Percentiles rank a stretch among this genome's conserved stretches.
Conservation (phyloP, 441 rosid genomes). For the Populus hybrid region DNA sequence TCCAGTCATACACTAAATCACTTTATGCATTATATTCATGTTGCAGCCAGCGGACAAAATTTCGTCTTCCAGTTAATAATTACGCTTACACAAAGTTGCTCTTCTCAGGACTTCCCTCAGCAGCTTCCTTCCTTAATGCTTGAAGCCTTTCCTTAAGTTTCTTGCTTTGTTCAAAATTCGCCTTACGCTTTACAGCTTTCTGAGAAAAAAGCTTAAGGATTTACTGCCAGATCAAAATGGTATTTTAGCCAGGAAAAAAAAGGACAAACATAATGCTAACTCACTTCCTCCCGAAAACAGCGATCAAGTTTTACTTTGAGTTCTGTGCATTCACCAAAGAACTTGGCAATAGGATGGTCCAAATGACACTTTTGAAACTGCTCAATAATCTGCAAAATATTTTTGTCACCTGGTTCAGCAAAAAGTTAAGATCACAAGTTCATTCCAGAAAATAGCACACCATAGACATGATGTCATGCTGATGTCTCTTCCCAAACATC, state of each 20-base stretch:
- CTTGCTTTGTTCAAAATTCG: constrained; percentile 80
- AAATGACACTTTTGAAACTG: constrained; percentile 83
- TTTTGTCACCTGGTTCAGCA: background rate
- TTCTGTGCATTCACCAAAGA: constrained; percentile 83
- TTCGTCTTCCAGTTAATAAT: background rate
- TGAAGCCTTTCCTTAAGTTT: constrained; percentile 49
- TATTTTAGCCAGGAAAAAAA: background rate
- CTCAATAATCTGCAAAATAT: constrained; percentile 62
- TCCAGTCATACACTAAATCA: background rate
- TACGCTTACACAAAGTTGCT: constrained; percentile 1
- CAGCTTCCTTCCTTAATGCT: constrained; percentile 40
- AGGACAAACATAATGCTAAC: constrained; percentile 11
- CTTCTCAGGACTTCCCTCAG: constrained; percentile 18
- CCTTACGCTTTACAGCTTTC: constrained; percentile 91
- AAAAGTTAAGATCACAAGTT: background rate
- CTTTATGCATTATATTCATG: background rate
- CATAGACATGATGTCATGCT: background rate
- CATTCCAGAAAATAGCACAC: background rate
- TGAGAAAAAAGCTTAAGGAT: constrained; percentile 22
- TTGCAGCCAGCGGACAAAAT: background rate
- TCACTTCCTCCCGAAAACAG: constrained; percentile 81
- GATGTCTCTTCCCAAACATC: background rate
- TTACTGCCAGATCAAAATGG: background rate
- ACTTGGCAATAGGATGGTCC: constrained; percentile 78
- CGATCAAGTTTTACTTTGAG: constrained; percentile 82